phyloP scores from a whole-genome alignment of 257 asterid species.

The Thymus mandschuricus region DNA sequence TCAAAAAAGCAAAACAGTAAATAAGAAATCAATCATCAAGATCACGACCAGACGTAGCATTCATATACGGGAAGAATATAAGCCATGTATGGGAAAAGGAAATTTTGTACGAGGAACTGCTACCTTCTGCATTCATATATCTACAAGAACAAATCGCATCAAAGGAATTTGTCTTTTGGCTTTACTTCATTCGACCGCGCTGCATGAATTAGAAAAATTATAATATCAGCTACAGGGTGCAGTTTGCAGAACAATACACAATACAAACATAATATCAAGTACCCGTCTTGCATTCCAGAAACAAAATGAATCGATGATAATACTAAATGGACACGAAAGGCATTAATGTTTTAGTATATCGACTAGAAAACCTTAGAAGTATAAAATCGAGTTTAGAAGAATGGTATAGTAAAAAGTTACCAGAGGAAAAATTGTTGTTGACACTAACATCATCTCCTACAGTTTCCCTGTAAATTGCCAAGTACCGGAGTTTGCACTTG shows the following conservation, averaged over 20 bases:
- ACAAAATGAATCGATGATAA: conserved; percentile 2
- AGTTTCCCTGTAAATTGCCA: conserved; percentile 56
- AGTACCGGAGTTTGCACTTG: conserved; percentile 49
- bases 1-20: too few relatives aligned
- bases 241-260: conserved; percentile 1
- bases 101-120: background rate
- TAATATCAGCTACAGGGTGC: background rate
- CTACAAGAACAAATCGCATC: conserved; percentile 5
- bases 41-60: too few relatives aligned
- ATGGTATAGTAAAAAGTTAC: conserved; percentile 30
- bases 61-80: background rate
- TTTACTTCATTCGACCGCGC: conserved; percentile 16
- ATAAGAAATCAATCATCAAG: too few relatives aligned
- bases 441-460: conserved; percentile 41
- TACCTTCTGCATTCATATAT: conserved; percentile 25
- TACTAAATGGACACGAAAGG: conserved; percentile 9
- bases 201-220: conserved; percentile 4
- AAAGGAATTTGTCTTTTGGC: background rate
- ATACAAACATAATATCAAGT: background rate
- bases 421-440: conserved; percentile 25
- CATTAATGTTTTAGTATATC: conserved; percentile 4
- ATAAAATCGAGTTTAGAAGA: conserved; percentile 19
- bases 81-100: conserved; percentile 1
- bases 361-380: conserved; percentile 5
- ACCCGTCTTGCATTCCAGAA: background rate